Evolutionary conservation across 805 yeast genomes (phyloP).

Genomic region (Candida koratica): DNA sequence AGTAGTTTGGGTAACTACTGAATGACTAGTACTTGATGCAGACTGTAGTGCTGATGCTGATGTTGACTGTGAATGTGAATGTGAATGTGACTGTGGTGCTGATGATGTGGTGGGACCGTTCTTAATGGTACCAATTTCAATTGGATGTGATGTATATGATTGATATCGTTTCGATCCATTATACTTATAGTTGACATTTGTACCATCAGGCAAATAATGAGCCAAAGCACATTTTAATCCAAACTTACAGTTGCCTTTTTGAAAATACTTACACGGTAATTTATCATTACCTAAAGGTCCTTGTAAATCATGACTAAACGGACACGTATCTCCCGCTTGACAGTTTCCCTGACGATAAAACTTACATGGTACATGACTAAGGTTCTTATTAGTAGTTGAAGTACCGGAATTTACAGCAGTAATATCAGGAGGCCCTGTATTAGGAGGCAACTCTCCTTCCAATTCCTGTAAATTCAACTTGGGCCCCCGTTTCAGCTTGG

Average conservation of each 20-base stretch:
- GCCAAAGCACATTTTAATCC: conserved; percentile 94
- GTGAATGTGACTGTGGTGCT: conserved; percentile 5
- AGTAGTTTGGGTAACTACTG: neutral
- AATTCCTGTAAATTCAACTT: conserved; percentile 15
- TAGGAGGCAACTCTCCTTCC: conserved; percentile 28
- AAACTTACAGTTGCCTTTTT: conserved; percentile 94
- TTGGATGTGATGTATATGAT: conserved; percentile 8
- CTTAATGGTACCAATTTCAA: conserved; percentile 7
- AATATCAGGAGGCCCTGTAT: conserved; percentile 35
- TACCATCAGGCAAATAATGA: conserved; percentile 84
- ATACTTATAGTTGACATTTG: conserved; percentile 57
- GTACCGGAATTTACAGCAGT: conserved; percentile 16
- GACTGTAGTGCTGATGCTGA: neutral
- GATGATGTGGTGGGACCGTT: neutral
- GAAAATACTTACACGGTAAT: conserved; percentile 86
- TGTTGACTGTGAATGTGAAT: neutral
- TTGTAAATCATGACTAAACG: conserved; percentile 78
- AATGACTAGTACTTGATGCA: neutral
- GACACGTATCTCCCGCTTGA: conserved; percentile 91
- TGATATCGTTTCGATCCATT: conserved; percentile 5
- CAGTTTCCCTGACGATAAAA: conserved; percentile 89
- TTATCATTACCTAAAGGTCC: conserved; percentile 48
- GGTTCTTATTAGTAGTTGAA: conserved; percentile 39
- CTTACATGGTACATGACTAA: conserved; percentile 95
- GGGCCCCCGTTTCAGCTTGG: conserved; percentile 7